These are phyloP conservation scores for Candida parachauliodes DNA, from an alignment of 805 yeast species.

Conservation along the genomic window DNA sequence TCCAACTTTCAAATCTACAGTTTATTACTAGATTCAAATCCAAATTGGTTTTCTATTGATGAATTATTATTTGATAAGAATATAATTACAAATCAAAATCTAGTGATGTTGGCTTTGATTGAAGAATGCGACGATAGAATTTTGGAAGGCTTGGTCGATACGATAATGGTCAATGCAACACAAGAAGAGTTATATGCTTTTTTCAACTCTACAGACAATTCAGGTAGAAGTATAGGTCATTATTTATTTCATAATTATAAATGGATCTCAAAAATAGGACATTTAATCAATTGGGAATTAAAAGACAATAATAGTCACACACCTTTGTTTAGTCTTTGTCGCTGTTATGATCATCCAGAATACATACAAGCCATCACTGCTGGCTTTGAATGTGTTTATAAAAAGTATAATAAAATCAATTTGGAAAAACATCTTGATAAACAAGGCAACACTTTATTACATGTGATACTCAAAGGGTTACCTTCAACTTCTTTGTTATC, in stretches of 20 bases:
- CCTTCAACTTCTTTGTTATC: conserved; percentile 22
- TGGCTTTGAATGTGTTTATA: conserved; percentile 43
- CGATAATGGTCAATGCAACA: conserved; percentile 42
- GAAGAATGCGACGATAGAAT: conserved; percentile 44
- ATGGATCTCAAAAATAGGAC: conserved; percentile 53
- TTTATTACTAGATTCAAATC: conserved; percentile 43
- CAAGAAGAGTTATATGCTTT: conserved; percentile 46
- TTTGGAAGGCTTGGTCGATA: conserved; percentile 39
- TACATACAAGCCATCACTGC: conserved; percentile 48
- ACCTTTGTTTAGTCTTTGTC: conserved; percentile 68
- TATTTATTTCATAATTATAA: conserved; percentile 57
- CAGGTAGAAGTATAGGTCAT: conserved; percentile 68
- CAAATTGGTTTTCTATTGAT: conserved; percentile 54
- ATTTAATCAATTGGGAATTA: conserved; percentile 61
- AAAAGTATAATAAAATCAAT: conserved; percentile 44
- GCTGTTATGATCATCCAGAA: conserved; percentile 75
- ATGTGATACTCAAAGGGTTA: conserved; percentile 57
- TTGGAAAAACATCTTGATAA: conserved; percentile 65
- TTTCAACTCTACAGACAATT: conserved; percentile 47
- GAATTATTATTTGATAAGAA: conserved; percentile 65
- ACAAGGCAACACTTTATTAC: conserved; percentile 74
- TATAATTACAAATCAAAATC: conserved; percentile 45
- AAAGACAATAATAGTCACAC: conserved; percentile 69
- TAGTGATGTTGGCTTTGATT: conserved; percentile 61
- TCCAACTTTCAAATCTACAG: conserved; percentile 45